Evolutionary conservation across 164 flowering plant genomes (phyloP), one percentile per base, ranked within the genome.

Genomic region (Buxus sempervirens): DNA sequence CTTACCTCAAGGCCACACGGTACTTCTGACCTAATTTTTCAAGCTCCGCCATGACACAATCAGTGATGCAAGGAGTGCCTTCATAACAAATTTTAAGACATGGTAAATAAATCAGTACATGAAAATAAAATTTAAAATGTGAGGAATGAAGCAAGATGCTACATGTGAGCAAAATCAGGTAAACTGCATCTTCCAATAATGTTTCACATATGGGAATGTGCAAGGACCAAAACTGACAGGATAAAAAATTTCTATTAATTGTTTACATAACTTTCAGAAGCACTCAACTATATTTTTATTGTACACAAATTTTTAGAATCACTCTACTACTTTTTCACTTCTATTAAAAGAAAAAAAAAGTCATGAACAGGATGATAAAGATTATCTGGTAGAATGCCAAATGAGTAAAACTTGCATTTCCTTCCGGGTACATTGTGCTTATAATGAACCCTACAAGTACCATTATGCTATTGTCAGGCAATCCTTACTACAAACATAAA

Each of bases 31-130:
- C 99, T 56, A 95, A 62, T 80, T 90, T 92, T 82, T 92, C 99
- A 60, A 95, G 96, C 79, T 95, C 99, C 24, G 99, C 99, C 97
- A 95, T 92, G 49, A 95, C 99, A 70, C 99, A 95, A 66, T 92
- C 96, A 1, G 99, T 90, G 63, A 92, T 90, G 69, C 98, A 92
- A 58, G 98, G 99, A 58, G 94, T 92, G 63, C 99, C 99, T 95
- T 38, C 19, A 81, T 55, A 64, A 55, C 20, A 36, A 65, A 67
- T 68, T n/a, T 32, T n/a, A 25, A 32, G 21, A 73, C 25, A 45
- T 5, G 1, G 18, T 5, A 4, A 10, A 19, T n/a, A 27, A 65
- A 45, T 7, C 27, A 55, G 18, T 54, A 15, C 38, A 19, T n/a
- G 38, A 14, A 12, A 13, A 60, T 20, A 28, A 15, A 16, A 54